These are phyloP conservation scores for Lavandula angustifolia DNA, from an alignment of 257 asterid genomes.

Conservation along the genomic window DNA sequence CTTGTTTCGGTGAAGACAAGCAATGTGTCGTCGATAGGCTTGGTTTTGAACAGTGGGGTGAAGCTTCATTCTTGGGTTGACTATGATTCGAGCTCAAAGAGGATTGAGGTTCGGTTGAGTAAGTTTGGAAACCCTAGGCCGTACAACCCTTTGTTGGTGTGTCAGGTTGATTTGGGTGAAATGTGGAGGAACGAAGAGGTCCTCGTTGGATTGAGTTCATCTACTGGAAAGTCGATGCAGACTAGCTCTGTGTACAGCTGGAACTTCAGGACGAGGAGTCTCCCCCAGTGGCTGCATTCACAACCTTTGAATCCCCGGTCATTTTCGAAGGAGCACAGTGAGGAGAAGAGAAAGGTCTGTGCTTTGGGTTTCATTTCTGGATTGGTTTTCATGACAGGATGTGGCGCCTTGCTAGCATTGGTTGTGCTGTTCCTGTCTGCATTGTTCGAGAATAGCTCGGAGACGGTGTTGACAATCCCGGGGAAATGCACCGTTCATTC, in stretches of 20 bases:
- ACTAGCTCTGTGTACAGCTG: constrained; percentile 63
- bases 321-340: constrained; percentile 31
- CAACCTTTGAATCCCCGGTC: constrained; percentile 58
- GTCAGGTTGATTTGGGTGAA: constrained; percentile 59
- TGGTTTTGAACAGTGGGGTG: constrained; percentile 65
- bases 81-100: constrained; percentile 76
- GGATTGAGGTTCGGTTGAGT: constrained; percentile 64
- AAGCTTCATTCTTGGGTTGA: constrained; percentile 78
- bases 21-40: constrained; percentile 50
- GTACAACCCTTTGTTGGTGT: constrained; percentile 57
- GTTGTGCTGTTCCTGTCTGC: constrained; percentile 56
- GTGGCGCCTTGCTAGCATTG: constrained; percentile 56
- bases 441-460: constrained; percentile 41
- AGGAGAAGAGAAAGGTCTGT: constrained; percentile 48
- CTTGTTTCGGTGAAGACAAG: constrained; percentile 51
- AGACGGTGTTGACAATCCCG: constrained; percentile 52
- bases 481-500: constrained; percentile 43
- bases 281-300: constrained; percentile 73
- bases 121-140: constrained; percentile 54
- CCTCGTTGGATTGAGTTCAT: constrained; percentile 67
- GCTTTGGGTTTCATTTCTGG: constrained; percentile 57
- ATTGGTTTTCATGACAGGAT: constrained; percentile 60
- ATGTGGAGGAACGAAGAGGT: constrained; percentile 68
- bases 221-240: constrained; percentile 58
- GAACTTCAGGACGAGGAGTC: constrained; percentile 55